Conservation (phyloP, 306 rosid genomes). For the Myrica gale region DNA sequence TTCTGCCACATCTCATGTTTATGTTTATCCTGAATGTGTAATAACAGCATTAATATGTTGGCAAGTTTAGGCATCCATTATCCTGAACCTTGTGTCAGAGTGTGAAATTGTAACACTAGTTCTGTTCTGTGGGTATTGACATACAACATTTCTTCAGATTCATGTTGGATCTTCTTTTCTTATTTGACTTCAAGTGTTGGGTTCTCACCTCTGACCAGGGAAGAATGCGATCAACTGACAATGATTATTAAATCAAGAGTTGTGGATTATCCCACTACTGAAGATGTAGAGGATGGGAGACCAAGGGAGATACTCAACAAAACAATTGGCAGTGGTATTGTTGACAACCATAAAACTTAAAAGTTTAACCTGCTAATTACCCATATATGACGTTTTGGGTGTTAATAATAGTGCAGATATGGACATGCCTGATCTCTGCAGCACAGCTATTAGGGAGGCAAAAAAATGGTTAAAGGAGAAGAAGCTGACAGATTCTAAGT, state of each 20-base stretch:
- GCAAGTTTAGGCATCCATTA: not conserved
- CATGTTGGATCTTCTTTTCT: constrained; percentile 19
- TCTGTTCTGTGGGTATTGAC: not conserved
- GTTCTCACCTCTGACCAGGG: constrained; percentile 61
- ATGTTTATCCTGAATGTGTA: not conserved
- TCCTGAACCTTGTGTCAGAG: not conserved
- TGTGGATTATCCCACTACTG: constrained; percentile 44
- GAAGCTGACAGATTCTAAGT: constrained; percentile 57
- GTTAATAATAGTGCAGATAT: constrained; percentile 35
- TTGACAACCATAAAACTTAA: not conserved
- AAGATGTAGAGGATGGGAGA: constrained; percentile 41
- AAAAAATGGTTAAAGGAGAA: constrained; percentile 79
- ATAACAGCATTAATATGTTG: not conserved
- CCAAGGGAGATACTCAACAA: constrained; percentile 41
- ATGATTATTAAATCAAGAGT: constrained; percentile 78
- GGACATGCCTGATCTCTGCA: constrained; percentile 53
- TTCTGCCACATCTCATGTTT: too few relatives aligned
- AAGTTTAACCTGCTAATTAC: not conserved
- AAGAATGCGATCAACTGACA: constrained; percentile 65
- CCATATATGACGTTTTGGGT: not conserved
- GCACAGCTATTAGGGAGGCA: constrained; percentile 81
- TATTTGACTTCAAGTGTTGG: constrained; percentile 20
- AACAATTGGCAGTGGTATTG: constrained; percentile 41
- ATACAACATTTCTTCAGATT: constrained; percentile 19
- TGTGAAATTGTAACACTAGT: not conserved